A percentile compares a stretch with the other conserved stretches of the same genome.
Conservation (phyloP, 2,329 filamentous ascomycete species). For the Colletotrichum agaves region DNA sequence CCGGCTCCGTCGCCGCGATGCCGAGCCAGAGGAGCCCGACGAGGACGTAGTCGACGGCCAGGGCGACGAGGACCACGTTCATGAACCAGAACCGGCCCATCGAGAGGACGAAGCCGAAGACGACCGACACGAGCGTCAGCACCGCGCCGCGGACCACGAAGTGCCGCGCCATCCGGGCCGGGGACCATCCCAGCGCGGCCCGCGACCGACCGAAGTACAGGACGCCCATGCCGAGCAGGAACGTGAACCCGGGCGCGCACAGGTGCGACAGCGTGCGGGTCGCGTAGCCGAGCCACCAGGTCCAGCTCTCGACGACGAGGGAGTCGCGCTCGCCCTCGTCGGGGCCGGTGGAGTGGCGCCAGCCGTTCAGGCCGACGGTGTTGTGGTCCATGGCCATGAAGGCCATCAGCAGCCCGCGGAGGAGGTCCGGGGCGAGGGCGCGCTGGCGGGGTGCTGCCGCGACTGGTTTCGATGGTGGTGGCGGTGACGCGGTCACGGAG, state of each 20-base stretch:
- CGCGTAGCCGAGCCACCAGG: constrained; percentile 49
- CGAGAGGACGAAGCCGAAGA: constrained; percentile 47
- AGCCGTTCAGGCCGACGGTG: constrained; percentile 51
- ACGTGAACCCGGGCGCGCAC: constrained; percentile 57
- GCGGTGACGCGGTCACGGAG: background rate
- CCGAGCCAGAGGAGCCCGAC: constrained; percentile 54
- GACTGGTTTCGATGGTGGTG: background rate
- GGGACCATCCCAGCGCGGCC: constrained; percentile 51
- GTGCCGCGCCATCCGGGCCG: constrained; percentile 48
- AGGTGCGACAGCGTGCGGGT: constrained; percentile 56
- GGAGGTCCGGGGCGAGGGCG: constrained; percentile 55
- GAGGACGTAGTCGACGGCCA: constrained; percentile 58
- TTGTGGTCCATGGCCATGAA: constrained; percentile 58
- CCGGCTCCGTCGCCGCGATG: constrained; percentile 48
- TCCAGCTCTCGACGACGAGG: constrained; percentile 49
- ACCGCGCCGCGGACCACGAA: constrained; percentile 51
- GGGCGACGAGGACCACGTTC: constrained; percentile 56
- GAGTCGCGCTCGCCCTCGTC: constrained; percentile 51
- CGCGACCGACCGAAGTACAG: constrained; percentile 58
- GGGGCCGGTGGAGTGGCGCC: constrained; percentile 52
- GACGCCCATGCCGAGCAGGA: constrained; percentile 58
- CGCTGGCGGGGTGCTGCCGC: constrained; percentile 40
- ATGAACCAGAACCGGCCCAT: constrained; percentile 53
- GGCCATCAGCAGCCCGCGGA: constrained; percentile 57
- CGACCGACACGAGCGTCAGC: constrained; percentile 47